These are phyloP conservation scores for Leishmania aethiopica DNA, from an alignment of 208 protist genomes.

Conservation along the genomic window DNA sequence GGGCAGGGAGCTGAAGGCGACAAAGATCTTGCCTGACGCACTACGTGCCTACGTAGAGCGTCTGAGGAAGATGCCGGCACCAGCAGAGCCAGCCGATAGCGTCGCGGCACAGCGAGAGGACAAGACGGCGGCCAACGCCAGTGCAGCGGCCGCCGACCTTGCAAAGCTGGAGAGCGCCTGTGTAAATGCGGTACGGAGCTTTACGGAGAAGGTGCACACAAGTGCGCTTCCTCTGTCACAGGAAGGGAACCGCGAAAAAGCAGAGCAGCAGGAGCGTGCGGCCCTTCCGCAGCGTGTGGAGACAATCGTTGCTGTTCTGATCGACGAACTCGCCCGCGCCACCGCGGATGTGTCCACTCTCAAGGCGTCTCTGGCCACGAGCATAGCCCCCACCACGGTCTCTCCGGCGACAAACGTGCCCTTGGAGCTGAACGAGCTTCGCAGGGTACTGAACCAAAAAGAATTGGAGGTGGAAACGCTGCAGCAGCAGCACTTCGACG, in stretches of 20 bases:
- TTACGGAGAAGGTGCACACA: slow-evolving; percentile 7
- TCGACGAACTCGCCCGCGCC: slow-evolving; percentile 17
- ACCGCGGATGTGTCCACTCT: slow-evolving; percentile 15
- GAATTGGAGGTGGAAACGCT: slow-evolving; percentile 29
- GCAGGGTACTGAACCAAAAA: slow-evolving; percentile 19
- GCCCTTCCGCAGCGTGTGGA: slow-evolving; percentile 18
- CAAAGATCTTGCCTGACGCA: slow-evolving; percentile 19
- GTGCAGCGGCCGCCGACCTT: not conserved
- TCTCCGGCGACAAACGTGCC: not conserved
- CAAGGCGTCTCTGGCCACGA: not conserved
- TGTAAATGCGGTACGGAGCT: not conserved
- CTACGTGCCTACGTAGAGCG: slow-evolving; percentile 23
- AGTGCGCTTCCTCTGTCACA: not conserved
- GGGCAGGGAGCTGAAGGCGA: slow-evolving; percentile 13
- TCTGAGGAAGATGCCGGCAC: not conserved
- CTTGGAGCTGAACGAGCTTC: slow-evolving; percentile 17
- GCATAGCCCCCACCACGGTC: not conserved
- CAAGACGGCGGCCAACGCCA: not conserved
- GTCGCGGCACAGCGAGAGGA: not conserved
- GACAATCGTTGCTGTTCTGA: slow-evolving; percentile 13
- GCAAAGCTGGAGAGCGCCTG: slow-evolving; percentile 14
- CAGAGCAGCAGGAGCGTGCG: slow-evolving; percentile 12
- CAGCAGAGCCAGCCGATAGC: not conserved
- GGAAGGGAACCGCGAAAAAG: slow-evolving; percentile 18
- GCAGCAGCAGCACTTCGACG: slow-evolving; percentile 46